A percentile compares a stretch with the other conserved stretches of the same genome.
phyloP scores from a whole-genome alignment of 768 basidiomycete species.

The Xanthoconium stramineum region DNA sequence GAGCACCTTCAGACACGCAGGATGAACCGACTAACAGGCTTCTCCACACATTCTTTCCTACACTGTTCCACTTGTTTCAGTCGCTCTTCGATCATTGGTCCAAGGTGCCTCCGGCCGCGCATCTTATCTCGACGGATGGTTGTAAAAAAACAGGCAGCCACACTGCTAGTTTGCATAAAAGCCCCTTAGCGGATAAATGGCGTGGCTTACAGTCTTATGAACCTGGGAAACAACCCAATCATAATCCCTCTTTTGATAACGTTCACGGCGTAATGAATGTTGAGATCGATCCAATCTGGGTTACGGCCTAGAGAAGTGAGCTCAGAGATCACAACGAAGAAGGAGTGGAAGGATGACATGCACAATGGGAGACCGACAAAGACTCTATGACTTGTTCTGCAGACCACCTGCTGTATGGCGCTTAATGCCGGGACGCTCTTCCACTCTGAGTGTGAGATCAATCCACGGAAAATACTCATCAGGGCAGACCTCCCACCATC shows the following conservation, averaged over 20 bases:
- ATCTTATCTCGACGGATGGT: background rate
- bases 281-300: background rate
- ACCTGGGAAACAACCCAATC: constrained; percentile 31
- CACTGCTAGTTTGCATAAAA: background rate
- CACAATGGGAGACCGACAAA: background rate
- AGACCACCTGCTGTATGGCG: background rate
- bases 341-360: background rate
- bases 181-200: background rate
- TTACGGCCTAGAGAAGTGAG: background rate
- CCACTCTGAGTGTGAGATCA: background rate
- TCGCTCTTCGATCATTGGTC: background rate
- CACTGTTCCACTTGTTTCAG: background rate
- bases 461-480: background rate
- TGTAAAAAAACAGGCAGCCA: background rate
- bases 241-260: constrained; percentile 18
- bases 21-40: background rate
- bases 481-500: background rate
- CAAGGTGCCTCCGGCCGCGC: background rate
- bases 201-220: background rate
- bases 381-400: background rate
- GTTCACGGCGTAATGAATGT: constrained; percentile 29
- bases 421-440: background rate
- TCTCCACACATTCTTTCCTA: background rate
- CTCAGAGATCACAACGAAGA: background rate
- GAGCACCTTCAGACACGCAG: background rate